Conservation (phyloP, 176 grass and related monocot genomes). For the Areca catechu region DNA sequence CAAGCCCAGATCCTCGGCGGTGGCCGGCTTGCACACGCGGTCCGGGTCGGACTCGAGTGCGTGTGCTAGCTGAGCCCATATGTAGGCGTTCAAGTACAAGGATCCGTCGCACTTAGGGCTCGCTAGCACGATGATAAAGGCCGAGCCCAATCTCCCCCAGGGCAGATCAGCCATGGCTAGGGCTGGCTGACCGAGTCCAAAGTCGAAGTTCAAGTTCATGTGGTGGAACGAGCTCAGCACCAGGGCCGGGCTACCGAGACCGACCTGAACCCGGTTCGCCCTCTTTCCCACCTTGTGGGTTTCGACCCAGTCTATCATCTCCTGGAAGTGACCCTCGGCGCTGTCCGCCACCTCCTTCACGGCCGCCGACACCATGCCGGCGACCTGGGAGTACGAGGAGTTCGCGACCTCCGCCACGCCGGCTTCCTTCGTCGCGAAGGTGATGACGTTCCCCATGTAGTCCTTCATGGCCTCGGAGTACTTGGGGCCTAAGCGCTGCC, state of each 20-base stretch:
- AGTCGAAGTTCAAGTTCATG: conserved; percentile 39
- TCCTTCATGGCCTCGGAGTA: conserved; percentile 9
- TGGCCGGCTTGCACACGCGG: conserved; percentile 41
- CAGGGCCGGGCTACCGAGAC: conserved; percentile 40
- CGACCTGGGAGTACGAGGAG: conserved; percentile 23
- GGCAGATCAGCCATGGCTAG: conserved; percentile 43
- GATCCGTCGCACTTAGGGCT: conserved; percentile 50
- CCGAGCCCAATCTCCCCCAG: conserved; percentile 30
- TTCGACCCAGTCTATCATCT: conserved; percentile 86
- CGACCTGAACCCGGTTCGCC: conserved; percentile 52
- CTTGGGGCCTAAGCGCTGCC: conserved; percentile 26
- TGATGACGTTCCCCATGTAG: conserved; percentile 54
- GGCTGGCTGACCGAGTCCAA: conserved; percentile 41
- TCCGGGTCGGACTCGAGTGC: conserved; percentile 39
- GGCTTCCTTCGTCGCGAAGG: conserved; percentile 43
- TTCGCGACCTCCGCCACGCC: conserved; percentile 10
- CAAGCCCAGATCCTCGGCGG: conserved; percentile 31
- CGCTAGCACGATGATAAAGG: conserved; percentile 26
- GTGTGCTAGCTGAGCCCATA: conserved; percentile 51
- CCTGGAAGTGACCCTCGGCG: conserved; percentile 36
- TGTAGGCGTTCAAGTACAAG: conserved; percentile 31
- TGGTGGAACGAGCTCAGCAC: conserved; percentile 40
- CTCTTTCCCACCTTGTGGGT: conserved; percentile 44
- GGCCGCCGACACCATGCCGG: conserved; percentile 20
- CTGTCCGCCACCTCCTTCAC: conserved; percentile 29